Conservation (phyloP, 371 early-diverging fungal genomes). For the Mortierella sp. region DNA sequence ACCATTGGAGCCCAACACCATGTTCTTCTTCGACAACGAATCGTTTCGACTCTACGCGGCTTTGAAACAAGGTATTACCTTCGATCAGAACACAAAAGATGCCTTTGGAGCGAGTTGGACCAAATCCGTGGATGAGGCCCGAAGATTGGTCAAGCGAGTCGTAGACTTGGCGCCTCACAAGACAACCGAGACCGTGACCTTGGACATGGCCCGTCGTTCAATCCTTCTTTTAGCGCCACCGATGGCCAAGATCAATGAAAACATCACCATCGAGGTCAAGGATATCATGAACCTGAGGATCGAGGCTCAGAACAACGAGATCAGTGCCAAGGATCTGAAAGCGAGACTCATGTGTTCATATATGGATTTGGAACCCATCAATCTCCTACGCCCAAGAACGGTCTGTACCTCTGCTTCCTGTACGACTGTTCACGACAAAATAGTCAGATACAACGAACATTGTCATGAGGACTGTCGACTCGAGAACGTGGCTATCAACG, state of each 20-base stretch:
- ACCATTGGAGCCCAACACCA: slow-evolving; percentile 15
- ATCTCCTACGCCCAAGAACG: slow-evolving; percentile 31
- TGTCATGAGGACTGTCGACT: slow-evolving; percentile 28
- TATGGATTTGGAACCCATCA: slow-evolving; percentile 27
- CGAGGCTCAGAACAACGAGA: slow-evolving; percentile 22
- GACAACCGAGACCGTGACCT: slow-evolving; percentile 39
- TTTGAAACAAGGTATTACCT: slow-evolving; percentile 26
- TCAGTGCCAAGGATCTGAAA: slow-evolving; percentile 26
- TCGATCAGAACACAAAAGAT: slow-evolving; percentile 17
- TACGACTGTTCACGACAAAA: slow-evolving; percentile 19
- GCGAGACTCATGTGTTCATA: slow-evolving; percentile 16
- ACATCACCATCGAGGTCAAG: slow-evolving; percentile 33
- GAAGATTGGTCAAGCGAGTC: slow-evolving; percentile 30
- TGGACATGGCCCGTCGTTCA: slow-evolving; percentile 35
- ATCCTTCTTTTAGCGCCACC: slow-evolving; percentile 30
- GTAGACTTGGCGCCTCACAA: slow-evolving; percentile 29
- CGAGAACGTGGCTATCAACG: slow-evolving; percentile 15
- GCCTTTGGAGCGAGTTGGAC: slow-evolving; percentile 43
- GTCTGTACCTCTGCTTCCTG: slow-evolving; percentile 34
- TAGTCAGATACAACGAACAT: slow-evolving; percentile 14
- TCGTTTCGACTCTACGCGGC: slow-evolving; percentile 44
- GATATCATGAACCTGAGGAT: slow-evolving; percentile 15
- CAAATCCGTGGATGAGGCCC: slow-evolving; percentile 35
- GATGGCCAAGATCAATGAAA: slow-evolving; percentile 42
- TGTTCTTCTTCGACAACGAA: slow-evolving; percentile 49